Conservation (phyloP, 495 filamentous ascomycete genomes). For the Neurospora sp. region DNA sequence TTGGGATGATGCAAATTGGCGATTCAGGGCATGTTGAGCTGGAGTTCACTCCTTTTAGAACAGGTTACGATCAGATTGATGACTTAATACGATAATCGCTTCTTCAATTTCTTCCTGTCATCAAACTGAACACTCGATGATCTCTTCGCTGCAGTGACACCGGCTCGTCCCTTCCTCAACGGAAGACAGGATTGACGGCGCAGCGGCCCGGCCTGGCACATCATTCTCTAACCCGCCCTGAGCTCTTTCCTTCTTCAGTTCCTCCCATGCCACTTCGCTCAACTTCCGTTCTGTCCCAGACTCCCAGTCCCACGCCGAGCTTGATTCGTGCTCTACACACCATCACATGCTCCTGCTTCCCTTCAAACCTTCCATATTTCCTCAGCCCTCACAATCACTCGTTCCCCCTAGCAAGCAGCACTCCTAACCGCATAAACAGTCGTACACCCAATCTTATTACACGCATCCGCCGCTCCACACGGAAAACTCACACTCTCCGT, state of each 20-base stretch:
- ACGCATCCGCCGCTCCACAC: constrained; percentile 12
- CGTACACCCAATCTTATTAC: constrained; percentile 23
- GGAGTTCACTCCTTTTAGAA: not conserved
- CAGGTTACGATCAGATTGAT: not conserved
- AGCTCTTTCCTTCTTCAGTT: not conserved
- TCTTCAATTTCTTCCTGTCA: no score
- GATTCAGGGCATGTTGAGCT: not conserved
- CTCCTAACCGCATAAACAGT: constrained; percentile 19
- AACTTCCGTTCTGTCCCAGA: not conserved
- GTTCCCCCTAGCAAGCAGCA: constrained; percentile 12
- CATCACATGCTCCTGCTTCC: no score
- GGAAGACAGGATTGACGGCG: not conserved
- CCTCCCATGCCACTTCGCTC: not conserved
- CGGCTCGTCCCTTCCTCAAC: not conserved
- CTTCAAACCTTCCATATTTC: not conserved
- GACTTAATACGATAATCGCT: not conserved
- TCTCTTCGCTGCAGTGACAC: no score
- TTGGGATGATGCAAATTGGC: not conserved
- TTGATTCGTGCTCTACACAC: no score
- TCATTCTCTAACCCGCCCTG: not conserved
- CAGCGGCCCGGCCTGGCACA: not conserved
- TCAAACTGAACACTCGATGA: no score
- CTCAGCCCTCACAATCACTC: no score
- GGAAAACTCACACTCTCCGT: constrained; percentile 17
- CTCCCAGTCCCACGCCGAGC: no score